phyloP scores from a whole-genome alignment of 1,284 basidiomycete species.

The Fomitopsis betulina region DNA sequence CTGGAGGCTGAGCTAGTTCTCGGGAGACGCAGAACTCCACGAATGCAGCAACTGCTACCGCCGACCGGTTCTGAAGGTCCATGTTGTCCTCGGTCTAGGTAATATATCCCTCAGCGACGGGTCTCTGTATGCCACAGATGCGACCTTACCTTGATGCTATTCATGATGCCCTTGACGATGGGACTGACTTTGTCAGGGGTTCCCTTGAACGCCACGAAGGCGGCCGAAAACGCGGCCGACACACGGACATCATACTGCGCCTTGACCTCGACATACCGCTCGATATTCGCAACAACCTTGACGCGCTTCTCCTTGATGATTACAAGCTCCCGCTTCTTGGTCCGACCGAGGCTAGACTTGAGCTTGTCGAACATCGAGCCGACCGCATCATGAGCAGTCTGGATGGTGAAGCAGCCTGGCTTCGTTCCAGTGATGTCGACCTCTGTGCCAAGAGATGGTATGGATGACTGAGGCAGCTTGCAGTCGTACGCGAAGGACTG shows the following conservation, averaged over 20 bases:
- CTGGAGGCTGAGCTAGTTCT: slow-evolving; percentile 60
- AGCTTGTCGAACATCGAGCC: slow-evolving; percentile 72
- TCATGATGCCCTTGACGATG: slow-evolving; percentile 96
- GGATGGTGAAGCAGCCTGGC: slow-evolving; percentile 74
- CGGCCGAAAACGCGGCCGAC: slow-evolving; percentile 85
- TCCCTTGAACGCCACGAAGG: slow-evolving; percentile 81
- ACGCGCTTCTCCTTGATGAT: slow-evolving; percentile 76
- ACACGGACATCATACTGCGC: slow-evolving; percentile 86
- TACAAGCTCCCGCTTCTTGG: slow-evolving; percentile 75
- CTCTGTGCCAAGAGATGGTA: slow-evolving; percentile 77
- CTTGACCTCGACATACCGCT: slow-evolving; percentile 83
- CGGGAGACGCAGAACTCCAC: slow-evolving; percentile 80
- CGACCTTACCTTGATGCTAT: slow-evolving; percentile 82
- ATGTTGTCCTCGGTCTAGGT: slow-evolving; percentile 83
- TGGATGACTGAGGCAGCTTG: slow-evolving; percentile 75
- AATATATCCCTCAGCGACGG: not conserved
- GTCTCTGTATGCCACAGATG: no score
- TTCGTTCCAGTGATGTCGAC: slow-evolving; percentile 73
- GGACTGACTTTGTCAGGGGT: slow-evolving; percentile 94
- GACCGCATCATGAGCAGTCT: slow-evolving; percentile 72
- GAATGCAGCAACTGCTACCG: slow-evolving; percentile 83
- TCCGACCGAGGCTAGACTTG: slow-evolving; percentile 67
- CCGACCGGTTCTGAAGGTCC: slow-evolving; percentile 89
- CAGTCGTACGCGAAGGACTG: slow-evolving; percentile 82
- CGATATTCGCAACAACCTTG: slow-evolving; percentile 73